Conservation (phyloP, 192 early-diverging fungal genomes). For the Coemansia sp. region DNA sequence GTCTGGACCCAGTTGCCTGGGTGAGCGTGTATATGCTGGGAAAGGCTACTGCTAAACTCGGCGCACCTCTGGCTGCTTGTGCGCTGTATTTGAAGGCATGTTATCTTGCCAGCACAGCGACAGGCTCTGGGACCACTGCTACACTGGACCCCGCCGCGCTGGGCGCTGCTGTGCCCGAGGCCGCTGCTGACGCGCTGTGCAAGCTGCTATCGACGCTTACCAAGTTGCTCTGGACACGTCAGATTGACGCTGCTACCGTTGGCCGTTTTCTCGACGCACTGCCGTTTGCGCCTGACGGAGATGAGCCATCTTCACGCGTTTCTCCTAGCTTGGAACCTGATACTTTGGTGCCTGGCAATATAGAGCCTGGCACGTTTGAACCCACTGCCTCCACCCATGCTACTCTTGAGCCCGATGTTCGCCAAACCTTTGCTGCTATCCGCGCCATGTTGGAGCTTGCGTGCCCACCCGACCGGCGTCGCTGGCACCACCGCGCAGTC, state of each 20-base stretch:
- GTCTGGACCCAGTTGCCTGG: constrained; percentile 32
- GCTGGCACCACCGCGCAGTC: constrained; percentile 42
- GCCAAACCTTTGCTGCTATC: constrained; percentile 9
- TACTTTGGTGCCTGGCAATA: not conserved
- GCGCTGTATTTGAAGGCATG: constrained; percentile 42
- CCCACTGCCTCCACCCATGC: too few species aligned
- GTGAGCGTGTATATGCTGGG: constrained; percentile 37
- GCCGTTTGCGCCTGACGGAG: constrained; percentile 11
- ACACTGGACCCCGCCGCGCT: not conserved
- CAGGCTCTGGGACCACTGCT: not conserved
- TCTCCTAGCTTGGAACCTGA: not conserved
- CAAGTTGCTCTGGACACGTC: constrained; percentile 23
- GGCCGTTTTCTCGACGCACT: constrained; percentile 32
- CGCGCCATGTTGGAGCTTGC: constrained; percentile 19
- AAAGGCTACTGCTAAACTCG: constrained; percentile 35
- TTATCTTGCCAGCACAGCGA: constrained; percentile 14
- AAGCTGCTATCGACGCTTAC: constrained; percentile 36
- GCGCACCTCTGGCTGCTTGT: constrained; percentile 25
- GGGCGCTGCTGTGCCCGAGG: constrained; percentile 12
- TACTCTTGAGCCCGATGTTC: not conserved
- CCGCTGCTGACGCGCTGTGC: constrained; percentile 28
- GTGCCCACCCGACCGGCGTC: constrained; percentile 40
- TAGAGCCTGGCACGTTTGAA: too few species aligned
- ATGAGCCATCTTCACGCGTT: not conserved
- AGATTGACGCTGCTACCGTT: constrained; percentile 17